Evolutionary conservation across 768 basidiomycete genomes (phyloP), one percentile per base, ranked within the genome.

Genomic region (Royoungia palumana): DNA sequence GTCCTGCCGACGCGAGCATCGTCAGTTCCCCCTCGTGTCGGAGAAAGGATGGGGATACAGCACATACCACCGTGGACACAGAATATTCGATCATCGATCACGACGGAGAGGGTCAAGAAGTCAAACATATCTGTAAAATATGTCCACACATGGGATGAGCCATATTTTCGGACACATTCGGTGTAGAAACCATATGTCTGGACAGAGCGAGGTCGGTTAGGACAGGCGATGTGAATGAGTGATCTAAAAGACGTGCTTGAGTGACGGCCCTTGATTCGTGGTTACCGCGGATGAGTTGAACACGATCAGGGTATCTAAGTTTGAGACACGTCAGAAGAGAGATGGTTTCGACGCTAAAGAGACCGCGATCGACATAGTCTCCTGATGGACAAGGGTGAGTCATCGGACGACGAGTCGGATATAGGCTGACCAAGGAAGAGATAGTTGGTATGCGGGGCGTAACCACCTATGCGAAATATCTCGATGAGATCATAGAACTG

Each of bases 61-160:
- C 28, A 39, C 68, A 76, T 47, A 92, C 95, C 95, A 60, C 96
- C 96, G 59, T 99, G 96, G 10, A 99, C 95, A 60, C 96, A 99
- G 69, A 99, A 97, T 78, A 99, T 97, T 62, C 85, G 86, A 74
- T 99, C 94, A 72, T 99, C 96, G 60, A 99, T 97, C 53, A 99
- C 96, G 48, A 95, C 94, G 28, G 91, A 94, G 48, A 99, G 75
- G 11, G 96, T 98, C 58, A 99, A 72, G 74, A 94, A 99, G 75
- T 99, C 96, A 70, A 99, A 99, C 95, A 99, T 96, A 72, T 99
- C 96, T 51, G 96, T 99, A 63, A 99, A 98, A 70, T 98, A 97
- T 22, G 92, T 94, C 96, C 96, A 99, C 28, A 97, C 95, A 59
- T 89, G 87, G 27, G 94, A 85, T 2, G 90, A 87, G 46, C 94